A percentile compares a stretch with the other conserved stretches of the same genome.
phyloP scores from a whole-genome alignment of 2,329 filamentous ascomycete genomes.

The Chaetomium sp. region DNA sequence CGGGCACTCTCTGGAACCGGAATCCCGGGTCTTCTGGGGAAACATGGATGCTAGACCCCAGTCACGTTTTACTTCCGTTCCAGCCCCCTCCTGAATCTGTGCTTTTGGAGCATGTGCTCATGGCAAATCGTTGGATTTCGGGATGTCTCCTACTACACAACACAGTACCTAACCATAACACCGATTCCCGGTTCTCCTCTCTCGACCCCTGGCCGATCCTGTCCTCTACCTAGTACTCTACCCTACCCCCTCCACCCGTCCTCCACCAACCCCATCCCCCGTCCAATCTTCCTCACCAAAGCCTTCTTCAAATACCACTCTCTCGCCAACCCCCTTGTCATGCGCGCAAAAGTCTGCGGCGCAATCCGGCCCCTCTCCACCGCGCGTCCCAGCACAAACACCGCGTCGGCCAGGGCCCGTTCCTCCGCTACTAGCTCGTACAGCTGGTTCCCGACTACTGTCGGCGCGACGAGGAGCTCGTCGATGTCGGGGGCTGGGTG shows the following conservation, averaged over 20 bases:
- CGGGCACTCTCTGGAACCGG: too few relatives aligned
- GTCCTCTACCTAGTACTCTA: not conserved
- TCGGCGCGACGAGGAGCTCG: slow-evolving; percentile 87
- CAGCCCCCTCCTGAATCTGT: too few relatives aligned
- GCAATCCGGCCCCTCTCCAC: slow-evolving; percentile 66
- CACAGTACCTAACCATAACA: too few relatives aligned
- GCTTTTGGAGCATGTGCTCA: too few relatives aligned
- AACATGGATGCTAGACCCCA: too few relatives aligned
- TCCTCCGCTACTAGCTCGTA: slow-evolving; percentile 88
- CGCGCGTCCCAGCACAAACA: slow-evolving; percentile 73
- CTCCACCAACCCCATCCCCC: slow-evolving; percentile 60
- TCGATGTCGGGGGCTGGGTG: slow-evolving; percentile 73
- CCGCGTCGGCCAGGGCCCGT: slow-evolving; percentile 74
- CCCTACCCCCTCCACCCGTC: not conserved
- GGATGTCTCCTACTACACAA: too few relatives aligned
- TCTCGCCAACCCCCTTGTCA: slow-evolving; percentile 64
- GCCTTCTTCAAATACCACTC: slow-evolving; percentile 84
- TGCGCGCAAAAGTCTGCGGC: slow-evolving; percentile 70
- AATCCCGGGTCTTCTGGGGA: too few relatives aligned
- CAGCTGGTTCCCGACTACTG: slow-evolving; percentile 85
- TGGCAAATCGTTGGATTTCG: too few relatives aligned
- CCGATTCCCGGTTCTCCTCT: too few relatives aligned
- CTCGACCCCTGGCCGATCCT: too few relatives aligned
- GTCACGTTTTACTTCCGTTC: too few relatives aligned
- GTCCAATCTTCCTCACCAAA: slow-evolving; percentile 67